Base-by-base conservation (phyloP, 2,329 filamentous ascomycete species). In the Diaporthe vexans region DNA sequence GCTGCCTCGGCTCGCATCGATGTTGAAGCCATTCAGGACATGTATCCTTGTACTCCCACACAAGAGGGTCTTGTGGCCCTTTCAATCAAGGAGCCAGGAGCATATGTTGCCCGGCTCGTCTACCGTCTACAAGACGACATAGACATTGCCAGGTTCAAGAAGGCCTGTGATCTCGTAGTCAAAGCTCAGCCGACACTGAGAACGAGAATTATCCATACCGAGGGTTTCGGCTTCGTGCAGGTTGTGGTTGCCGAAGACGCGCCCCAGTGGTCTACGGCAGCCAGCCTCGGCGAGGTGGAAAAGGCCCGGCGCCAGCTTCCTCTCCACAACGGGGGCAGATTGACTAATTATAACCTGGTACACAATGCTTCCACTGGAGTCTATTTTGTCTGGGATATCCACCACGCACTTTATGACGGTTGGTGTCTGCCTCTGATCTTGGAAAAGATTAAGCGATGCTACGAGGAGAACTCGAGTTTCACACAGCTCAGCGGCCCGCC, bases 401-500 rank as follows among this genome's bases (percentile, higher is more conserved):
- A 91, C 76, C 89, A 91, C 76, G 87, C 85, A 6, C 78, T 90
- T 0, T 91, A 91, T 74, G 89, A 91, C 69, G 89, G 89, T 33
- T 90, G 88, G 88, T 86, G 85, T 0, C 87, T 89, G 85, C 86
- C 86, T 6, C 78, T 89, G 4, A 79, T 89, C 3, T 83, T 89
- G 26, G 86, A 87, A 35, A 84, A 84, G 52, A 84, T 88, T 56
- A 87, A 88, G 78, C 81, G 82, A 46, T 84, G 84, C 1, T 88
- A 85, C n/a, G n/a, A 51, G 7, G 51, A 54, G n/a, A 24, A n/a
- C 7, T 24, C 35, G 7, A 70, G 19, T 26, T 8, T 35, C 37
- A n/a, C 58, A 26, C 43, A 35, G 29, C 26, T 48, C 33, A 51
- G 37, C 37, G 37, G 40, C 26, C 43, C 61, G n/a, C 17, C 43